Conservation (phyloP, 1,284 basidiomycete species). For the Cryptococcus floricola region DNA sequence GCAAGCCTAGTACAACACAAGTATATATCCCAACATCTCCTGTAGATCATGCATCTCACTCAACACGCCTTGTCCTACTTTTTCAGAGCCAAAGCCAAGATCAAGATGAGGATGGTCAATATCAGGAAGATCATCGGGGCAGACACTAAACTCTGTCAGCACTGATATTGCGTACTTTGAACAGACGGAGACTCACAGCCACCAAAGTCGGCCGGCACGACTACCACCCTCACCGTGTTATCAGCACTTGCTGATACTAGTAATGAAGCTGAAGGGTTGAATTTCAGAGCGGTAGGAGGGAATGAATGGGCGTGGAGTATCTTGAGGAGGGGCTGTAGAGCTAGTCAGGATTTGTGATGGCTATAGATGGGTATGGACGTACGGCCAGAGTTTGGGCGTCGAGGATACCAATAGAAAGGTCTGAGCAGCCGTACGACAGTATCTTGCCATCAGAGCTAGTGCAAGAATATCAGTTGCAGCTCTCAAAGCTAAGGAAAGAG, state of each 20-base stretch:
- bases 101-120: constrained; percentile 18
- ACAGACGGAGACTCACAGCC: constrained; percentile 28
- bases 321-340: constrained; percentile 67
- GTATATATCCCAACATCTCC: not conserved
- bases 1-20: not conserved
- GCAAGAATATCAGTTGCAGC: not conserved
- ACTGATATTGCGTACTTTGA: not conserved
- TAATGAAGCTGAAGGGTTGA: constrained; percentile 75
- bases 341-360: not conserved
- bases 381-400: constrained; percentile 77
- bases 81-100: constrained; percentile 17
- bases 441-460: constrained; percentile 71
- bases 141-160: constrained; percentile 9
- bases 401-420: constrained; percentile 77
- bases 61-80: not conserved
- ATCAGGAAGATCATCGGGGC: constrained; percentile 9
- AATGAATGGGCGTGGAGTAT: constrained; percentile 95
- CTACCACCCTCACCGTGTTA: constrained; percentile 77
- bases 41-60: not conserved
- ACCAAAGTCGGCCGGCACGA: constrained; percentile 58
- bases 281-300: constrained; percentile 81
- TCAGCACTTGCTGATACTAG: constrained; percentile 91
- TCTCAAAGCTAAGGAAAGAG: not conserved
- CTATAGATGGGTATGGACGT: constrained; percentile 32
- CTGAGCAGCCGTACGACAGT: constrained; percentile 82